These are phyloP conservation scores for Mimosa pudica DNA, from an alignment of 306 rosid genomes.

Conservation along the genomic window DNA sequence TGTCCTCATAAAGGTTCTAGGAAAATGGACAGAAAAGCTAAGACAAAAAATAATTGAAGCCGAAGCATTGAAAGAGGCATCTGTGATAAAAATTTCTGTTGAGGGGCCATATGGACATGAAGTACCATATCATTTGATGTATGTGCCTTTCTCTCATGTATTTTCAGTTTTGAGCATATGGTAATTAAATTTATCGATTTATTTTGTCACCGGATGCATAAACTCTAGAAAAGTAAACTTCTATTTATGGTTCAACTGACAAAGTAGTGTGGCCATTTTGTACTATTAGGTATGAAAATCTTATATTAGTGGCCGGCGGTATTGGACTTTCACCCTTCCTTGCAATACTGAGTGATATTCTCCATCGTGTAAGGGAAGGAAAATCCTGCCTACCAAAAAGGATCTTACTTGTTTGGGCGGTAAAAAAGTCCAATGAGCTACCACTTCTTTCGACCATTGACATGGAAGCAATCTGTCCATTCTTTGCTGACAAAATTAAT, in stretches of 20 bases:
- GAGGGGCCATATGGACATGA: conserved; percentile 98
- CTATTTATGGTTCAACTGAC: conserved; percentile 13
- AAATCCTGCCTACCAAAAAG: conserved; percentile 70
- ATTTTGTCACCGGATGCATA: neutral
- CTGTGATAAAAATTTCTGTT: conserved; percentile 67
- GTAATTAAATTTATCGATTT: conserved; percentile 20
- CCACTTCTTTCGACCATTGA: conserved; percentile 74
- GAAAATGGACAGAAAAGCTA: conserved; percentile 74
- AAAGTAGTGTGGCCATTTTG: conserved; percentile 25
- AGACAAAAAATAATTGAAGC: conserved; percentile 48
- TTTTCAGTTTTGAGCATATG: conserved; percentile 10
- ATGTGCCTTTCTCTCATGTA: conserved; percentile 33
- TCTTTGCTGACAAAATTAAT: conserved; percentile 57
- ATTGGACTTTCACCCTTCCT: conserved; percentile 94
- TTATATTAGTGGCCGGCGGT: conserved; percentile 92
- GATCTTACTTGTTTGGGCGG: conserved; percentile 80
- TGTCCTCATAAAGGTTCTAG: conserved; percentile 86
- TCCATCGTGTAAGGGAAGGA: conserved; percentile 73
- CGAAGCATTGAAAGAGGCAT: conserved; percentile 38
- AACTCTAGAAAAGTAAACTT: conserved; percentile 19
- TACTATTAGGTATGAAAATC: conserved; percentile 78
- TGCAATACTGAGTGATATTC: conserved; percentile 85
- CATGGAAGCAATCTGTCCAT: conserved; percentile 70
- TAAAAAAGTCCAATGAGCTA: conserved; percentile 75
- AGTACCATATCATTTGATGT: conserved; percentile 83